These are phyloP conservation scores for Cercophora scortea DNA, from an alignment of 495 filamentous ascomycete genomes.

Conservation along the genomic window DNA sequence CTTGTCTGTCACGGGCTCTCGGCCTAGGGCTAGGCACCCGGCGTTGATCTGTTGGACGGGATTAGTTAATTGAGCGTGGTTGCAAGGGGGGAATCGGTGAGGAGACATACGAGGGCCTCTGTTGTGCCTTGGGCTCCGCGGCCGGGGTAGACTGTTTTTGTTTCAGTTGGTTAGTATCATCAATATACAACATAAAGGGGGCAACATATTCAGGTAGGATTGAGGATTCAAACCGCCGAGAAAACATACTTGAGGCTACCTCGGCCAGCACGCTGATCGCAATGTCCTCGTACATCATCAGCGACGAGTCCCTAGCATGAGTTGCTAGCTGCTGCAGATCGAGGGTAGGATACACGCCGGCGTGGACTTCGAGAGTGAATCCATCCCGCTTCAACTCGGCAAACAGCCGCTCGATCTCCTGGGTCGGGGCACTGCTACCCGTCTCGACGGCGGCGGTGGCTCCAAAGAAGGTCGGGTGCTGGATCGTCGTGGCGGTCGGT, in stretches of 20 bases:
- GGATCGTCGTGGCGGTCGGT: constrained; percentile 60
- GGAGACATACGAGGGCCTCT: constrained; percentile 46
- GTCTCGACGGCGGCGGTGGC: background rate
- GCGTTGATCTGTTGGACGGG: constrained; percentile 44
- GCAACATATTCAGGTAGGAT: background rate
- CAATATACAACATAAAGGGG: background rate
- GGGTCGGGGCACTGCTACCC: background rate
- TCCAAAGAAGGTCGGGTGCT: constrained; percentile 21
- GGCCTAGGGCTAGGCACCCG: constrained; percentile 63
- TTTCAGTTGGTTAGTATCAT: background rate
- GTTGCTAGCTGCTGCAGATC: constrained; percentile 81
- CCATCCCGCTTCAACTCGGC: constrained; percentile 8
- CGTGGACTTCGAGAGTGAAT: constrained; percentile 24
- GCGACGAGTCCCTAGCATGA: constrained; percentile 38
- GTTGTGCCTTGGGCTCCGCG: constrained; percentile 41
- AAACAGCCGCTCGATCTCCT: constrained; percentile 7
- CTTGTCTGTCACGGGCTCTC: constrained; percentile 43
- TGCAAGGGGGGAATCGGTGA: too few species aligned
- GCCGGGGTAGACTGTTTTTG: constrained; percentile 55
- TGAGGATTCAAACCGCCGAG: background rate
- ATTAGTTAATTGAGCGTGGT: too few species aligned
- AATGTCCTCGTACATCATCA: constrained; percentile 45
- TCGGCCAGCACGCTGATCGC: constrained; percentile 66
- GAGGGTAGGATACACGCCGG: constrained; percentile 48
- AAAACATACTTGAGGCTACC: constrained; percentile 33